Evolutionary conservation across 805 yeast species (phyloP).

Genomic region (Kuraishia floccosa): DNA sequence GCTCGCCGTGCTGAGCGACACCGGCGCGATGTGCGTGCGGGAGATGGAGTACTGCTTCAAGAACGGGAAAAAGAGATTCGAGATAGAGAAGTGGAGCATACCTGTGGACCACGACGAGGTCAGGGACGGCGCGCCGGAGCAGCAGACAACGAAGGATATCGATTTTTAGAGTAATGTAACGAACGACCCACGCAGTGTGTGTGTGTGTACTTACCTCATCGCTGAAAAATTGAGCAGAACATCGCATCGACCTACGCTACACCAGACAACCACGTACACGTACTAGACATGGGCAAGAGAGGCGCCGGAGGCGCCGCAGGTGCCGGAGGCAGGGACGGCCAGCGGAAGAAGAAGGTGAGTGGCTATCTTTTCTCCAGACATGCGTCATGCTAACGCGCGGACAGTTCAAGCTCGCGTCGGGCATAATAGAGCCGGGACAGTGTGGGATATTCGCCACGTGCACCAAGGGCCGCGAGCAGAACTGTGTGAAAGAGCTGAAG

Average conservation of each 20-base stretch:
- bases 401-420: constrained; percentile 32
- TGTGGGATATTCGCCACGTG: constrained; percentile 88
- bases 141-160: constrained; percentile 2
- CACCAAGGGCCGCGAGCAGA: constrained; percentile 65
- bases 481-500: constrained; percentile 65
- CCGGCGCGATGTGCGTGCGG: constrained; percentile 71
- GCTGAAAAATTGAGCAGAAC: no score
- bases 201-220: neutral
- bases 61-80: constrained; percentile 74
- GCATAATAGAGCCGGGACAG: constrained; percentile 71
- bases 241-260: no score
- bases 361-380: no score
- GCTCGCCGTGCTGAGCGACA: constrained; percentile 58
- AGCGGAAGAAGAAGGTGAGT: no score
- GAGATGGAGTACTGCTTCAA: constrained; percentile 77
- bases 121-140: constrained; percentile 14
- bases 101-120: constrained; percentile 89
- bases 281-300: no score
- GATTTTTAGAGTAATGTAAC: constrained; percentile 1
- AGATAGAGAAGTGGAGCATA: constrained; percentile 91
- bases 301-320: no score
- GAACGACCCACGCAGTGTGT: neutral
- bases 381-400: neutral
- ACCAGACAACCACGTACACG: no score
- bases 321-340: no score